A percentile compares a stretch with the other conserved stretches of the same genome.
phyloP scores from a whole-genome alignment of 2,329 filamentous ascomycete genomes.

The Bisporella sp. region DNA sequence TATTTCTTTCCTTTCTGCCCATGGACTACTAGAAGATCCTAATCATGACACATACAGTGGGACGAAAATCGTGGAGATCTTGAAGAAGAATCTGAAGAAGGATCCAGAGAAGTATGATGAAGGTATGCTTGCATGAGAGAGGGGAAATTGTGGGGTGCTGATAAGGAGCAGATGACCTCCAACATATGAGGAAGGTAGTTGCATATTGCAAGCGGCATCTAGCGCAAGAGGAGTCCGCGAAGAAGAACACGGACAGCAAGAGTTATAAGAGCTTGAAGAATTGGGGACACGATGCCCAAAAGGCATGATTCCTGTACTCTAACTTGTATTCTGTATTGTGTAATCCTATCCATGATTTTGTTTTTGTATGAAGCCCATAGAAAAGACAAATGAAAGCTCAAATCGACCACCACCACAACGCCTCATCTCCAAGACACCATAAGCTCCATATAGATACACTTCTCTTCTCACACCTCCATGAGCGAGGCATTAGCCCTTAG shows the following conservation, averaged over 20 bases:
- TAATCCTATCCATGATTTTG: no score
- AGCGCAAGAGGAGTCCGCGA: constrained; percentile 52
- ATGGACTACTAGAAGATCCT: not conserved
- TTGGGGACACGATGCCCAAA: constrained; percentile 50
- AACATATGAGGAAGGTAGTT: constrained; percentile 57
- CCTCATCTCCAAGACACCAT: no score
- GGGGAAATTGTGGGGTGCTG: not conserved
- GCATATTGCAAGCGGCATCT: constrained; percentile 61
- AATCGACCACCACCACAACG: no score
- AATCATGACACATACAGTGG: constrained; percentile 36
- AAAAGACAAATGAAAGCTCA: no score
- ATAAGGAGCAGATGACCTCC: constrained; percentile 35
- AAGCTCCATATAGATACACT: no score
- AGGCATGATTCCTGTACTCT: constrained; percentile 23
- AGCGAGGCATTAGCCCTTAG: no score
- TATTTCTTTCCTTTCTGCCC: constrained; percentile 12
- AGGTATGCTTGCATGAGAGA: constrained; percentile 20
- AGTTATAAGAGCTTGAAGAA: constrained; percentile 56
- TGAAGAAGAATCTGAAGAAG: constrained; percentile 54
- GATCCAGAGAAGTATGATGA: constrained; percentile 49
- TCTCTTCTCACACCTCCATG: no score
- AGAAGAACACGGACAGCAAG: constrained; percentile 41
- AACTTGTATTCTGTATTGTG: no score
- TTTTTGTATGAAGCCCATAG: no score
- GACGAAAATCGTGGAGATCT: constrained; percentile 55